A percentile compares a stretch with the other conserved stretches of the same genome.
Evolutionary conservation across 805 yeast genomes (phyloP).

Genomic region (Lipomyces sp.): DNA sequence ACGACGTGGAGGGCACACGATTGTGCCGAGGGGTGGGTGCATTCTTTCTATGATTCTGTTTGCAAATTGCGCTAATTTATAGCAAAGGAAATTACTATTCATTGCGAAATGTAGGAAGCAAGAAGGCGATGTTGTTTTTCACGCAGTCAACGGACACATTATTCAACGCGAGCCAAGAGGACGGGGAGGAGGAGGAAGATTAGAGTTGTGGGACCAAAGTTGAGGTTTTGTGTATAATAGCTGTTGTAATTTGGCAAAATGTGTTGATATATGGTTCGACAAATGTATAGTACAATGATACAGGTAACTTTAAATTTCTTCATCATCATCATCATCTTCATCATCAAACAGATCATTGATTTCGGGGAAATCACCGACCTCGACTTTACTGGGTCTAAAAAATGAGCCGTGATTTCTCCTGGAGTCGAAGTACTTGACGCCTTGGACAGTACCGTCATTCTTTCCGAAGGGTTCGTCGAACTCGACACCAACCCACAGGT

Average conservation of each 20-base stretch:
- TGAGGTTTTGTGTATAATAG: background rate
- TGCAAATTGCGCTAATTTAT: background rate
- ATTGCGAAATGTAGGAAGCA: conserved; percentile 55
- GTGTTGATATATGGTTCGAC: background rate
- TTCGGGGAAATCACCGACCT: conserved; percentile 70
- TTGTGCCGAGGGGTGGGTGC: conserved; percentile 73
- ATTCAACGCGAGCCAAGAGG: conserved; percentile 23
- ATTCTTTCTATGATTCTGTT: background rate
- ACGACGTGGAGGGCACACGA: conserved; percentile 75
- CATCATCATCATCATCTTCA: conserved; percentile 52
- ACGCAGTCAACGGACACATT: conserved; percentile 62
- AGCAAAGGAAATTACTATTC: conserved; percentile 21
- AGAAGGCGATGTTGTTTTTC: conserved; percentile 68
- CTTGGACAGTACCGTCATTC: conserved; percentile 77
- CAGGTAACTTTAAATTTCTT: conserved; percentile 19
- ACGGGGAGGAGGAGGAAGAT: background rate
- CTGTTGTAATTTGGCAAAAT: background rate
- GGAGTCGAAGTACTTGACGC: conserved; percentile 62
- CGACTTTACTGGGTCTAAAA: conserved; percentile 69
- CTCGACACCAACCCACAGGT: conserved; percentile 79
- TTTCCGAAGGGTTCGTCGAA: conserved; percentile 87
- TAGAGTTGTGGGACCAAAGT: background rate
- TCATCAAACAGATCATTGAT: conserved; percentile 56
- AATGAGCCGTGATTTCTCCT: conserved; percentile 71
- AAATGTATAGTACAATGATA: background rate